A percentile compares a stretch with the other conserved stretches of the same genome.
phyloP scores from a whole-genome alignment of 2,329 filamentous ascomycete genomes.

The Teratosphaeria zuluensis region DNA sequence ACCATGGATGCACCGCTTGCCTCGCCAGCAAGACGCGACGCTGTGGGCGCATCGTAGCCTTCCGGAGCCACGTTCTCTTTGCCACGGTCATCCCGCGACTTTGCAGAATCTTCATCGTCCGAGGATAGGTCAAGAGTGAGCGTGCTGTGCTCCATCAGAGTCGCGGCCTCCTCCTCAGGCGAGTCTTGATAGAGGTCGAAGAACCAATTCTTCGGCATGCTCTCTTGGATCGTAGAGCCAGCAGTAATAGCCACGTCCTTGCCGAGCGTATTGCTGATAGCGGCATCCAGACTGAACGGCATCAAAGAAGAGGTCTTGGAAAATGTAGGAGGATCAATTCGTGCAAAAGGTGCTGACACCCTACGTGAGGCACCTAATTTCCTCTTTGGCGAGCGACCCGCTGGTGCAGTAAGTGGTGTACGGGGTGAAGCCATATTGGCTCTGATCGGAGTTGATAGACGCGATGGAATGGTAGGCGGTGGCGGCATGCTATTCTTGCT shows the following conservation, averaged over 20 bases:
- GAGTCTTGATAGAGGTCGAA: conserved; percentile 95
- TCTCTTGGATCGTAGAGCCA: conserved; percentile 46
- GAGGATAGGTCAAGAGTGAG: conserved; percentile 80
- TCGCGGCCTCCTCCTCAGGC: conserved; percentile 80
- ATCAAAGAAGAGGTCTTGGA: conserved; percentile 32
- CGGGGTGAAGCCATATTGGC: conserved; percentile 34
- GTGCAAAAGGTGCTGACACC: conserved; percentile 53
- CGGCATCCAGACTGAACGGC: conserved; percentile 78
- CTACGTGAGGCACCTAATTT: conserved; percentile 63
- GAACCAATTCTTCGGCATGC: conserved; percentile 58
- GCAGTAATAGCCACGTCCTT: conserved; percentile 12
- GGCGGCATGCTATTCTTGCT: conserved; percentile 24
- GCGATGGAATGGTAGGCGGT: conserved; percentile 21
- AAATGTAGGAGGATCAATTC: conserved; percentile 62
- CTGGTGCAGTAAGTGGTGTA: conserved; percentile 48
- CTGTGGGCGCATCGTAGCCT: conserved; percentile 27
- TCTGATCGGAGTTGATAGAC: conserved; percentile 28
- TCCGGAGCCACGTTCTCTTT: conserved; percentile 89
- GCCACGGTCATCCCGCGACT: conserved; percentile 51
- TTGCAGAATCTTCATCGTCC: conserved; percentile 62
- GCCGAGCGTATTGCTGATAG: conserved; percentile 64
- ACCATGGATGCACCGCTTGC: background rate
- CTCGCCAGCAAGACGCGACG: conserved; percentile 10
- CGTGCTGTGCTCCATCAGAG: conserved; percentile 84
- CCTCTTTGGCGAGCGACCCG: conserved; percentile 67